Base-by-base conservation (phyloP, 805 yeast genomes). In the Saccharomycopsis microspora region DNA sequence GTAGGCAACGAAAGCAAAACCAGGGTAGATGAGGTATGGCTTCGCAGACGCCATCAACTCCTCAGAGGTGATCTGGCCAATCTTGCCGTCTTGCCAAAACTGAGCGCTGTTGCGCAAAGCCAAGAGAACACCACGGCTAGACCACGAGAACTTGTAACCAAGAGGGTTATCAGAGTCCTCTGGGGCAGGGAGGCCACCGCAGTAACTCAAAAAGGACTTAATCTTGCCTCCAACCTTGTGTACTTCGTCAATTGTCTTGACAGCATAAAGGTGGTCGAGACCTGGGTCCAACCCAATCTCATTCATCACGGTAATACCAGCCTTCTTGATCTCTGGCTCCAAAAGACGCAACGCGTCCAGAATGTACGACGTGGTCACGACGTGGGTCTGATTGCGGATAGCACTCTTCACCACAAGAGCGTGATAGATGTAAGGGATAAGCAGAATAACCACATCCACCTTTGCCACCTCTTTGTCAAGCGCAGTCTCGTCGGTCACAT, bases 271-370 rank as follows among this genome's bases (percentile, higher is more conserved):
- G 70, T 93, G 98, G 69, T 93, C 98, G 58, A 93, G 76, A 77
- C 98, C 98, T 55, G 98, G 98, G 66, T 93, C 98, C 65, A 93
- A 77, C 60, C 98, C 98, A 57, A 93, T 93, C 73, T 93, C 98
- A 71, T 93, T 93, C 95, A 93, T 87, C 41, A 93, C 97, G 46
- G 90, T 80, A 60, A 93, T 89, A 51, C 98, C 98, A 36, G 98
- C 97, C 60, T 83, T 82, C 65, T 84, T 80, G 69, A 88, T 84
- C 67, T 84, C 82, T 48, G 80, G 79, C 72, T 88, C 96, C 58
- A 89, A 76, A 52, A 78, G 95, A 64, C 73, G 79, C 68, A 90
- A 76, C 60, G 93, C 94, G 46, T 94, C 95, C 56, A 93, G 86
- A 65, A 87, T 85, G 74, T 93, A 93, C n/a, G 97, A 88, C 42